These are phyloP conservation scores for Podila clonocystis DNA, from an alignment of 192 early-diverging fungal genomes.

Conservation along the genomic window DNA sequence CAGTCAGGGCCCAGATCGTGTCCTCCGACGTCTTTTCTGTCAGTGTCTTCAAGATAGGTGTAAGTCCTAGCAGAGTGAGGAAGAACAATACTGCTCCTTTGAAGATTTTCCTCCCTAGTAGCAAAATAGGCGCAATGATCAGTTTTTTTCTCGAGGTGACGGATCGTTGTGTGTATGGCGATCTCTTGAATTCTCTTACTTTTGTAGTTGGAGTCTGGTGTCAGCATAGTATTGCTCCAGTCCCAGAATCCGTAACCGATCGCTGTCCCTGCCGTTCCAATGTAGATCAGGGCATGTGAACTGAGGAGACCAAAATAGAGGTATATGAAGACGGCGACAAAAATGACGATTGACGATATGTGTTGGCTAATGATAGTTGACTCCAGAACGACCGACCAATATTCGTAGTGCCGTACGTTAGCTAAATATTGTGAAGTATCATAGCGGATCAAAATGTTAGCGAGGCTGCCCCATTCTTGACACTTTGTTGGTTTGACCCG, in stretches of 20 bases:
- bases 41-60: slow-evolving; percentile 91
- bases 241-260: slow-evolving; percentile 82
- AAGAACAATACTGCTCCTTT: slow-evolving; percentile 81
- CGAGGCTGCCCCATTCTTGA: too few relatives aligned
- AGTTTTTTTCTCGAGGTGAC: too few relatives aligned
- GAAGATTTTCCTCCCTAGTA: slow-evolving; percentile 56
- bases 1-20: slow-evolving; percentile 93
- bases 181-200: slow-evolving; percentile 54
- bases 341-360: slow-evolving; percentile 84
- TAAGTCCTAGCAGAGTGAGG: slow-evolving; percentile 80
- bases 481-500: too few relatives aligned
- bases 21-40: slow-evolving; percentile 91
- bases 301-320: slow-evolving; percentile 69
- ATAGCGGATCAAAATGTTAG: slow-evolving; percentile 2
- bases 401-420: slow-evolving; percentile 85
- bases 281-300: slow-evolving; percentile 65
- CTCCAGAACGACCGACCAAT: slow-evolving; percentile 81
- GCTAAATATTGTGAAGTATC: slow-evolving; percentile 51
- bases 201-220: slow-evolving; percentile 57
- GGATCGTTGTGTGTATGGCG: neutral
- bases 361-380: slow-evolving; percentile 87
- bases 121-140: neutral
- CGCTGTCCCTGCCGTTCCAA: slow-evolving; percentile 64
- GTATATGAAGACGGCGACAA: slow-evolving; percentile 89
- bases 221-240: slow-evolving; percentile 56